Evolutionary conservation across 2,329 filamentous ascomycete genomes (phyloP).

Genomic region (Venturia aucupariae): DNA sequence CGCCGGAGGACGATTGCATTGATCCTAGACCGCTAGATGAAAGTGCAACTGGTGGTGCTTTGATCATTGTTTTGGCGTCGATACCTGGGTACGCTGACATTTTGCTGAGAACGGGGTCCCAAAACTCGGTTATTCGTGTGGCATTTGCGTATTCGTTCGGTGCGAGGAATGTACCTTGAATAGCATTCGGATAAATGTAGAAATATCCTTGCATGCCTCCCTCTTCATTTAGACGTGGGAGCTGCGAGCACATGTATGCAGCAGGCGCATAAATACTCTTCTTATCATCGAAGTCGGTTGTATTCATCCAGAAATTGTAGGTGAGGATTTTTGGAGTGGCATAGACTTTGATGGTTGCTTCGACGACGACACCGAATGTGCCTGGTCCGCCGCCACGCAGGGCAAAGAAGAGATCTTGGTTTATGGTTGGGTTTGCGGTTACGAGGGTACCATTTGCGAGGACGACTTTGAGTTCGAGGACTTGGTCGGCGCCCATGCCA

Average conservation of each 20-base stretch:
- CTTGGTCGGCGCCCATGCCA: conserved; percentile 22
- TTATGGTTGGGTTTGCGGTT: conserved; percentile 20
- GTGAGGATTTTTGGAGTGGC: not conserved
- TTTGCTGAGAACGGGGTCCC: not conserved
- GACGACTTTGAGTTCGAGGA: conserved; percentile 32
- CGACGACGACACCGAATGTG: conserved; percentile 6
- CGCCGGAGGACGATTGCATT: not conserved
- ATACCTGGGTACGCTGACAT: conserved; percentile 9
- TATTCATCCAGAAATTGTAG: conserved; percentile 13
- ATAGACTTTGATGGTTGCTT: conserved; percentile 15
- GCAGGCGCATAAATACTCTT: conserved; percentile 1
- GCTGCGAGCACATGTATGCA: conserved; percentile 10
- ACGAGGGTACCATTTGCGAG: conserved; percentile 23
- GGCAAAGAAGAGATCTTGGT: conserved; percentile 20
- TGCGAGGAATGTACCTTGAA: not conserved
- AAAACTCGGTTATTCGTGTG: not conserved
- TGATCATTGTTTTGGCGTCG: not conserved
- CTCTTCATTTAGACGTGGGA: conserved; percentile 10
- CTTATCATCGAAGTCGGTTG: conserved; percentile 10
- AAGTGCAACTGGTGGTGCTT: conserved; percentile 4
- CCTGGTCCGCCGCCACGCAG: conserved; percentile 12
- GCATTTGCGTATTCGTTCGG: conserved; percentile 9
- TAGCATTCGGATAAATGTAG: conserved; percentile 8
- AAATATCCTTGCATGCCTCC: conserved; percentile 11
- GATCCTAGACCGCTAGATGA: not conserved